Percentiles rank a stretch among this genome's conserved stretches.
Conservation (phyloP, 306 rosid species). For the Cucurbita ficifolia region DNA sequence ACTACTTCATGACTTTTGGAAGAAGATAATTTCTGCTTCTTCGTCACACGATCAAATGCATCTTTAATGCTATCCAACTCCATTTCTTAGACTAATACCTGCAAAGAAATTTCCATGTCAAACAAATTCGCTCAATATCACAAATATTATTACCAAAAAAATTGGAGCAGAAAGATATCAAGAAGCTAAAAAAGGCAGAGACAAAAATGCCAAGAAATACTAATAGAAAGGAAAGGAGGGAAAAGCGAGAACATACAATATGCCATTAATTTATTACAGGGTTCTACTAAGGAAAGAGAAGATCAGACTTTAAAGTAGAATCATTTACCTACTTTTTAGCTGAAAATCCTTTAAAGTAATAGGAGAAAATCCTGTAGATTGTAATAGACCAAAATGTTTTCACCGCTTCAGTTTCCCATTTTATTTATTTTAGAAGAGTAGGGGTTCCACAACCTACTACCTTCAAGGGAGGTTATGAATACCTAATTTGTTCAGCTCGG, state of each 20-base stretch:
- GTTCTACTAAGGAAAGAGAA: background rate
- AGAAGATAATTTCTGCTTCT: conserved; percentile 74
- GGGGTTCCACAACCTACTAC: background rate
- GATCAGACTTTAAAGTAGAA: background rate
- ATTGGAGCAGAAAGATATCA: background rate
- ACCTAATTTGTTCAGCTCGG: background rate
- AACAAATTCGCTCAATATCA: background rate
- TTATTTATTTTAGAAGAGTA: background rate
- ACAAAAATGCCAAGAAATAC: background rate
- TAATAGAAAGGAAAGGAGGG: background rate
- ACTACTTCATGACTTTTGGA: conserved; percentile 57
- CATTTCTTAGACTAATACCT: conserved; percentile 24
- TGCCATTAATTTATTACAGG: background rate
- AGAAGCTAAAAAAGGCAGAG: background rate
- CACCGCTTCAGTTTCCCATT: background rate
- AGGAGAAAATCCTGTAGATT: background rate
- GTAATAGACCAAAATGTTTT: background rate
- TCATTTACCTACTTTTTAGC: background rate
- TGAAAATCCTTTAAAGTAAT: background rate
- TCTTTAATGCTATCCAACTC: conserved; percentile 65
- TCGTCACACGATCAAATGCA: conserved; percentile 31
- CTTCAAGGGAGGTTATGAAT: background rate
- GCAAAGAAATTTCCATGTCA: background rate
- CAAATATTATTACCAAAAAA: background rate
- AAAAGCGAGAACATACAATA: background rate